Base-by-base conservation (phyloP, 2,329 filamentous ascomycete species). In the Fusarium chuoi region DNA sequence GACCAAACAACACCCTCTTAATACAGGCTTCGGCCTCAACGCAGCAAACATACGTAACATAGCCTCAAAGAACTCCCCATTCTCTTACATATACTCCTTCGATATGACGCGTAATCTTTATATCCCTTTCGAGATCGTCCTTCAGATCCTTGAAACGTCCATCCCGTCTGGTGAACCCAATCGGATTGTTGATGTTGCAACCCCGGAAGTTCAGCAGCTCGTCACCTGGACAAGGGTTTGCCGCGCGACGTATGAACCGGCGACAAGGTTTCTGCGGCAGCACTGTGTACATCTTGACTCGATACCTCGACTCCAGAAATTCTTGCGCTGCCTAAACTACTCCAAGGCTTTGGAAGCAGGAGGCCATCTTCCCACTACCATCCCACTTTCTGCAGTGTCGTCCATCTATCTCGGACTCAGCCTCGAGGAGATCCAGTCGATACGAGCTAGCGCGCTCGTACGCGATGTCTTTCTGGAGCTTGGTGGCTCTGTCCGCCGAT, bases 81-180 rank as follows among this genome's bases (percentile, higher is more conserved):
- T n/a, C 8, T 18, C 26, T 17, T 24, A 6, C 11, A 8, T 7
- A 13, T 33, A 12, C 30, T 18, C 33, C 5, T 15, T 41, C 22
- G 49, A 48, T 6, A 71, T 70, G 59, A 49, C 44, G 15, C 39
- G 22, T 18, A 33, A 20, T 13, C n/a, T 38, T n/a, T 20, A 59
- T 13, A 15, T 75, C 2, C 73, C 73, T 11, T 20, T 75, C 2
- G 73, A 75, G 17, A 63, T 75, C 12, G 62, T 74, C 28, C 58
- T 75, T 4, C 63, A 65, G 7, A 41, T 75, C 15, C 48, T 75
- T 3, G 62, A 75, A 15, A 18, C 39, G 10, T 56, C 63, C 3
- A 46, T 69, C 8, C 67, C 70, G 11, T 28, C 51, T 1, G 67
- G 73, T 17, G 35, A 56, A 0, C 67, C 73, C 17, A 38, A 65